A percentile compares a stretch with the other conserved stretches of the same genome.
Conservation (phyloP, 2,329 filamentous ascomycete genomes). For the Colletotrichum chrysophilum region DNA sequence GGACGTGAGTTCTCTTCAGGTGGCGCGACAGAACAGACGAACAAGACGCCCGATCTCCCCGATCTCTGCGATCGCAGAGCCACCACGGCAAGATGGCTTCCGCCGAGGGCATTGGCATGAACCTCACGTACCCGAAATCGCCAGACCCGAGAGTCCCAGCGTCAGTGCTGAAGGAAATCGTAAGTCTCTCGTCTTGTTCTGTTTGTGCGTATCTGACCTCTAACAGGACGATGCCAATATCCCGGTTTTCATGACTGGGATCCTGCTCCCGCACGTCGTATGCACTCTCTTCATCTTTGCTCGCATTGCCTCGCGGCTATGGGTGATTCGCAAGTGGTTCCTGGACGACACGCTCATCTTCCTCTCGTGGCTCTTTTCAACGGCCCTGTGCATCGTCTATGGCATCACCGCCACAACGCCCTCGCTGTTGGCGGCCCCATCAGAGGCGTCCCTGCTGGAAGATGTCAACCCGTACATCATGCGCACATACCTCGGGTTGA, state of each 20-base stretch:
- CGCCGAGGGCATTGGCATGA: background rate
- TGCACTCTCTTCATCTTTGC: slow-evolving; percentile 35
- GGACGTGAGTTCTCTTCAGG: background rate
- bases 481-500: slow-evolving; percentile 36
- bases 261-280: slow-evolving; percentile 35
- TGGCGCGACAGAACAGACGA: background rate
- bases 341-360: slow-evolving; percentile 37
- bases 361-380: slow-evolving; percentile 34
- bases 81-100: background rate
- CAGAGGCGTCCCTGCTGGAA: slow-evolving; percentile 1
- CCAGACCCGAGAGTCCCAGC: background rate
- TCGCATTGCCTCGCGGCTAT: slow-evolving; percentile 31
- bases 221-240: slow-evolving; percentile 20
- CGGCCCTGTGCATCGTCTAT: slow-evolving; percentile 35
- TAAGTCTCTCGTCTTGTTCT: background rate
- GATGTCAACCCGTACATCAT: slow-evolving; percentile 30
- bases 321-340: slow-evolving; percentile 36
- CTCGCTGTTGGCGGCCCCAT: slow-evolving; percentile 19
- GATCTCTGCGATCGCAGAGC: background rate
- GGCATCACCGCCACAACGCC: slow-evolving; percentile 30
- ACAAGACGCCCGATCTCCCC: background rate
- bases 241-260: slow-evolving; percentile 32
- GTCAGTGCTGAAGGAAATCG: background rate
- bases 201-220: background rate
- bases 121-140: background rate